Evolutionary conservation across 129 eudicot species (phyloP).

Genomic region (Deinandra increscens): DNA sequence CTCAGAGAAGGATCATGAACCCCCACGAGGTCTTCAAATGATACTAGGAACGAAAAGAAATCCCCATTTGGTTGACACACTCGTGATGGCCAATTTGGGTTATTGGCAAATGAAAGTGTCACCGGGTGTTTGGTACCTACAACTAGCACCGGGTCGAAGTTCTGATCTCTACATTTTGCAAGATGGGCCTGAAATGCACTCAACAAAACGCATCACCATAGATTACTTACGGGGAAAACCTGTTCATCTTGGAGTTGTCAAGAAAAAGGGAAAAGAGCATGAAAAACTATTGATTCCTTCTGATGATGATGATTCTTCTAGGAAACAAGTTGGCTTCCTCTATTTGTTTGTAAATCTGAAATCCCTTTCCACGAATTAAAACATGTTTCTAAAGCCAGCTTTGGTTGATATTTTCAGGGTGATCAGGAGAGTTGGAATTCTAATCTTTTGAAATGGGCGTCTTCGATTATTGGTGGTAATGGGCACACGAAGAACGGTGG

Average conservation of each 20-base stretch:
- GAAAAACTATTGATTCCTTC: constrained; percentile 67
- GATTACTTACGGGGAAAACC: constrained; percentile 78
- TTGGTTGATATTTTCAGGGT: constrained; percentile 38
- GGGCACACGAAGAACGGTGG: constrained; percentile 56
- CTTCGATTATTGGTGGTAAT: constrained; percentile 79
- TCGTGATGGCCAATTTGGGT: constrained; percentile 98
- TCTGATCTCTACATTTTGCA: constrained; percentile 81
- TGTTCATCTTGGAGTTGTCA: constrained; percentile 80
- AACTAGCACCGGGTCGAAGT: constrained; percentile 97
- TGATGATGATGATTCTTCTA: constrained; percentile 55
- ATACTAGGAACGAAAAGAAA: constrained; percentile 79
- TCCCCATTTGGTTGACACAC: constrained; percentile 93
- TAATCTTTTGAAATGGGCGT: constrained; percentile 91
- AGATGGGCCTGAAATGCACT: constrained; percentile 50
- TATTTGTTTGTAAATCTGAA: not conserved
- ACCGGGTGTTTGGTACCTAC: constrained; percentile 95
- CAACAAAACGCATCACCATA: constrained; percentile 65
- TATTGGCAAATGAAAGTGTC: constrained; percentile 98
- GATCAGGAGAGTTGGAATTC: constrained; percentile 75
- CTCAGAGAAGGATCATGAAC: constrained; percentile 90
- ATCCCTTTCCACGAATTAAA: not conserved
- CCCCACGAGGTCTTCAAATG: constrained; percentile 94
- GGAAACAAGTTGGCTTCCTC: constrained; percentile 39
- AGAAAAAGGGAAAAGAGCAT: constrained; percentile 85
- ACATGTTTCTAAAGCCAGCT: not conserved